These are phyloP conservation scores for Harringtonia lauricola DNA, from an alignment of 2,329 filamentous ascomycete species.

Conservation along the genomic window DNA sequence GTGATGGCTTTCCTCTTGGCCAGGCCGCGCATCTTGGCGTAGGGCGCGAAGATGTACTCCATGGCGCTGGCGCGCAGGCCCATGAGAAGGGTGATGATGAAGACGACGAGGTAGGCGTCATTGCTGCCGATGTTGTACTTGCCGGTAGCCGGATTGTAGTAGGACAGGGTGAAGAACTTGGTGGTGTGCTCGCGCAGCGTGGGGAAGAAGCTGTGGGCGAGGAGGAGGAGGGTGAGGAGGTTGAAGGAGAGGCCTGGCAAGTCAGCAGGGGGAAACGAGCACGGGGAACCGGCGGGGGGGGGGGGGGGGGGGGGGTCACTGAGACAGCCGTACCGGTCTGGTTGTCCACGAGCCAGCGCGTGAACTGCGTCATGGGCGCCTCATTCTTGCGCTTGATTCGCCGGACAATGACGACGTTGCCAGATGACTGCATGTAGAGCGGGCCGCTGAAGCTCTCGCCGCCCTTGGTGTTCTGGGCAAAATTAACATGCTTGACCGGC, in stretches of 20 bases:
- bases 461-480: conserved; percentile 15
- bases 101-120: conserved; percentile 66
- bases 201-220: conserved; percentile 75
- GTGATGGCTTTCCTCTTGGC: conserved; percentile 64
- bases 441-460: conserved; percentile 40
- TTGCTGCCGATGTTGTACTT: conserved; percentile 68
- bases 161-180: conserved; percentile 81
- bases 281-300: not conserved
- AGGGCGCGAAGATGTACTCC: conserved; percentile 75
- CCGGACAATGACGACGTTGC: conserved; percentile 42
- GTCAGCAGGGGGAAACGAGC: not conserved
- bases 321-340: conserved; percentile 56
- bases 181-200: conserved; percentile 66
- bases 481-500: conserved; percentile 15
- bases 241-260: conserved; percentile 69
- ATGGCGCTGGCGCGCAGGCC: conserved; percentile 74
- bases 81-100: conserved; percentile 77
- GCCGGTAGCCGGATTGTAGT: conserved; percentile 59
- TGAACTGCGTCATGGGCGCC: conserved; percentile 47
- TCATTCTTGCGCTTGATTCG: conserved; percentile 52
- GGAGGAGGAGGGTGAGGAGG: conserved; percentile 68
- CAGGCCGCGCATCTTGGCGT: conserved; percentile 64
- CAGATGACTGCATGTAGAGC: conserved; percentile 45
- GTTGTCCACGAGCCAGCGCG: conserved; percentile 64
- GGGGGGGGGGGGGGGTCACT: not conserved